Conservation (phyloP, 129 eudicot genomes). For the Smallanthus sonchifolius region DNA sequence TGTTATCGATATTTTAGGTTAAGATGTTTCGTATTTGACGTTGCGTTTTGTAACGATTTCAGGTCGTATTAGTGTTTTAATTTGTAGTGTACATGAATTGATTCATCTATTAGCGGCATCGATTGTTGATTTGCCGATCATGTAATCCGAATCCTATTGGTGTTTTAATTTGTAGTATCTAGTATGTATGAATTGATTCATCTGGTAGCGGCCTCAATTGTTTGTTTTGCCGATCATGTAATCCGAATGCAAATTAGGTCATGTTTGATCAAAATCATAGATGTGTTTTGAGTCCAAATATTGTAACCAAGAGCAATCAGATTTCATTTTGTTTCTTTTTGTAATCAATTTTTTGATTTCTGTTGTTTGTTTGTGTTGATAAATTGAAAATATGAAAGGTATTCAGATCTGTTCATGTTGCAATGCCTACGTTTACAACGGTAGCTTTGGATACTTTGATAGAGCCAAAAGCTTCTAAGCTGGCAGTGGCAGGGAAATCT, state of each 20-base stretch:
- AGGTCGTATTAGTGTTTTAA: slow-evolving; percentile 12
- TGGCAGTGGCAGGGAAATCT: slow-evolving; percentile 28
- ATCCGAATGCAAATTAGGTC: neutral
- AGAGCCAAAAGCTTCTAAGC: slow-evolving; percentile 52
- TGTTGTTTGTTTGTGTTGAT: slow-evolving; percentile 17
- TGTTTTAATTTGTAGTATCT: slow-evolving; percentile 7
- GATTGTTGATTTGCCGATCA: neutral
- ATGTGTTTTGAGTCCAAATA: neutral
- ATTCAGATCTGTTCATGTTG: slow-evolving; percentile 29
- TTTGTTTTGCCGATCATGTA: neutral
- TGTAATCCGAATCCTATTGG: neutral
- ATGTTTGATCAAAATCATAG: neutral
- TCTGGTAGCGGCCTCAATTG: neutral
- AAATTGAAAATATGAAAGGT: neutral
- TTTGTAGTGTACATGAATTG: slow-evolving; percentile 3
- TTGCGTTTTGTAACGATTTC: neutral
- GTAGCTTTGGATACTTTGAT: slow-evolving; percentile 65
- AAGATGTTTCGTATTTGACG: neutral
- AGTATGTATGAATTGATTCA: neutral
- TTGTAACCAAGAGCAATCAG: neutral
- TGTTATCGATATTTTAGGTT: neutral
- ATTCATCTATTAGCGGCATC: neutral
- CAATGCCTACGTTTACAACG: slow-evolving; percentile 76
- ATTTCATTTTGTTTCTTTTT: neutral
- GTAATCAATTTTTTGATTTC: neutral